Conservation (phyloP, 768 basidiomycete genomes). For the Russula virescens region DNA sequence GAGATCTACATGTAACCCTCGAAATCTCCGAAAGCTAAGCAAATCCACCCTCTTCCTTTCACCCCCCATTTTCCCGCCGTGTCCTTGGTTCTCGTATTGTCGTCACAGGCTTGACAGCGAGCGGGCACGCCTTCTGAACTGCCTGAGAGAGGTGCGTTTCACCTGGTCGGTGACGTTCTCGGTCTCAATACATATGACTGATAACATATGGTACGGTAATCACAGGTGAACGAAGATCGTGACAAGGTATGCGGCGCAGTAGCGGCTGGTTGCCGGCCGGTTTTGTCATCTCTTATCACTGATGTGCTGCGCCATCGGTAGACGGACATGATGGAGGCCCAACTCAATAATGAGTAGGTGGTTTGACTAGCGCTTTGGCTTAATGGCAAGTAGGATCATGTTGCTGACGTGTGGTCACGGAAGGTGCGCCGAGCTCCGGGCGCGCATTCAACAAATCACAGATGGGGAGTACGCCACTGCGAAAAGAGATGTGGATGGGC, state of each 20-base stretch:
- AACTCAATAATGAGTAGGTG: slow-evolving; percentile 63
- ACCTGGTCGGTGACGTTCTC: slow-evolving; percentile 1
- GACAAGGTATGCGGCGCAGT: slow-evolving; percentile 47
- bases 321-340: slow-evolving; percentile 65
- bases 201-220: slow-evolving; percentile 2
- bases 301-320: slow-evolving; percentile 17
- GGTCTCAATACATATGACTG: background rate
- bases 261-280: background rate
- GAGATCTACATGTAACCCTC: background rate
- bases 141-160: slow-evolving; percentile 58
- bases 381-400: background rate
- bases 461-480: slow-evolving; percentile 73
- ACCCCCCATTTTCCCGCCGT: background rate
- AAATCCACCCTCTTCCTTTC: background rate
- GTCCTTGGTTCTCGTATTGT: background rate
- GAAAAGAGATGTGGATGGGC: slow-evolving; percentile 69
- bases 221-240: slow-evolving; percentile 78
- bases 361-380: background rate
- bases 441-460: slow-evolving; percentile 59
- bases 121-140: slow-evolving; percentile 58
- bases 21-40: background rate
- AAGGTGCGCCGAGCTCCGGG: slow-evolving; percentile 62
- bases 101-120: slow-evolving; percentile 65
- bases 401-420: slow-evolving; percentile 14
- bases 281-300: slow-evolving; percentile 4